These are phyloP conservation scores for Coprinopsis sp. DNA, from an alignment of 768 basidiomycete genomes.

Conservation along the genomic window DNA sequence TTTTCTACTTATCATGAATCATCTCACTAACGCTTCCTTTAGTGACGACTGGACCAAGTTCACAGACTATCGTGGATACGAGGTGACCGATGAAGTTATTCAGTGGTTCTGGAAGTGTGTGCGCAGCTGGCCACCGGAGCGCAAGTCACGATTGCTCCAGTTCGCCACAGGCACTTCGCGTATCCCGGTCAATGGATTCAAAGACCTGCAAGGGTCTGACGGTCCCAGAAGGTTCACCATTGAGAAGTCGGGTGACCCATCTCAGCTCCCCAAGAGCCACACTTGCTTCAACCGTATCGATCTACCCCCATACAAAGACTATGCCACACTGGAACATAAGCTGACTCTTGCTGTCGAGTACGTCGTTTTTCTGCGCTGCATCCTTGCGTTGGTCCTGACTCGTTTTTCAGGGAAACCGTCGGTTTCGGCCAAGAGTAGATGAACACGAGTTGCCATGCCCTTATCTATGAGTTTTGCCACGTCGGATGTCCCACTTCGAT, in stretches of 20 bases:
- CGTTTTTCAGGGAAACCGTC: constrained; percentile 69
- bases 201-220: constrained; percentile 96
- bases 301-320: constrained; percentile 96
- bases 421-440: constrained; percentile 89
- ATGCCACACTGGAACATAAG: constrained; percentile 91
- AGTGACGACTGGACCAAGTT: constrained; percentile 99
- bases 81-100: constrained; percentile 92
- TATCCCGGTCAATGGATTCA: constrained; percentile 98
- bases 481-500: no score
- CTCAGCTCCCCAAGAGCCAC: constrained; percentile 93
- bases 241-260: constrained; percentile 96
- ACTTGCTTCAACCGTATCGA: constrained; percentile 97
- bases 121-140: constrained; percentile 95
- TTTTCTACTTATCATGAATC: background rate
- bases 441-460: no score
- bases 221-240: constrained; percentile 97
- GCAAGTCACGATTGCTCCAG: constrained; percentile 92
- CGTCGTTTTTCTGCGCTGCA: constrained; percentile 30
- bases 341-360: constrained; percentile 91
- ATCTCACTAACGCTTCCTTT: constrained; percentile 1
- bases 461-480: no score
- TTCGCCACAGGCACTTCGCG: constrained; percentile 97
- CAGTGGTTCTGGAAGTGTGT: constrained; percentile 99
- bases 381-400: constrained; percentile 8
- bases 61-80: constrained; percentile 97